Percentiles rank a stretch among this genome's conserved stretches.
Evolutionary conservation across 805 yeast genomes (phyloP).

Genomic region (Wickerhamiella shivajii): DNA sequence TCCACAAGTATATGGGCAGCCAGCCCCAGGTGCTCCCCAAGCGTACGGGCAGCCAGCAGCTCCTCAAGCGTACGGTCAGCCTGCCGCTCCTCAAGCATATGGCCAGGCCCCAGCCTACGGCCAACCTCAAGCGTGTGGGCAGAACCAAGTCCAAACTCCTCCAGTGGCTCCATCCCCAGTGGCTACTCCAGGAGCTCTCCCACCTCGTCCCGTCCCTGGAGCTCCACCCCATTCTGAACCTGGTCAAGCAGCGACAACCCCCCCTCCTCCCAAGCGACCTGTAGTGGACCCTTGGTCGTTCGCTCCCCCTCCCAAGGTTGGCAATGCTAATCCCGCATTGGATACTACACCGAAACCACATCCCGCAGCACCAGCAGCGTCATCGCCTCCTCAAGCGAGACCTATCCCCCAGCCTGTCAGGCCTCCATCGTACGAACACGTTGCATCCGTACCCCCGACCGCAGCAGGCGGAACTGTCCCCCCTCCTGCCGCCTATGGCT

Average conservation of each 20-base stretch:
- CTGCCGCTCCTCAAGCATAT: constrained; percentile 2
- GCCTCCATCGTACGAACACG: constrained; percentile 16
- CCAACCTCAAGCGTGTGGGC: constrained; percentile 6
- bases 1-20: background rate
- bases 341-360: constrained; percentile 10
- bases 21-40: background rate
- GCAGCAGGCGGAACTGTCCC: background rate
- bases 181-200: constrained; percentile 5
- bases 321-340: constrained; percentile 12
- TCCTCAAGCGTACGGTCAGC: constrained; percentile 3
- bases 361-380: constrained; percentile 10
- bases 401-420: constrained; percentile 14
- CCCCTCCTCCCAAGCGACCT: constrained; percentile 11
- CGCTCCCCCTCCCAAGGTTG: constrained; percentile 16
- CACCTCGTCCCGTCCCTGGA: constrained; percentile 7
- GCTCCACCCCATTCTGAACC: constrained; percentile 4
- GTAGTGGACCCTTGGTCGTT: constrained; percentile 18
- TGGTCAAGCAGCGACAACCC: constrained; percentile 1
- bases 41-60: constrained; percentile 4
- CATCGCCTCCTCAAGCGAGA: constrained; percentile 7
- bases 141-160: background rate
- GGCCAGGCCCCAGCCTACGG: background rate
- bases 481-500: background rate
- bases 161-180: constrained; percentile 2
- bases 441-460: background rate